Conservation (phyloP, 2,329 filamentous ascomycete genomes). For the Corynespora cassiicola region DNA sequence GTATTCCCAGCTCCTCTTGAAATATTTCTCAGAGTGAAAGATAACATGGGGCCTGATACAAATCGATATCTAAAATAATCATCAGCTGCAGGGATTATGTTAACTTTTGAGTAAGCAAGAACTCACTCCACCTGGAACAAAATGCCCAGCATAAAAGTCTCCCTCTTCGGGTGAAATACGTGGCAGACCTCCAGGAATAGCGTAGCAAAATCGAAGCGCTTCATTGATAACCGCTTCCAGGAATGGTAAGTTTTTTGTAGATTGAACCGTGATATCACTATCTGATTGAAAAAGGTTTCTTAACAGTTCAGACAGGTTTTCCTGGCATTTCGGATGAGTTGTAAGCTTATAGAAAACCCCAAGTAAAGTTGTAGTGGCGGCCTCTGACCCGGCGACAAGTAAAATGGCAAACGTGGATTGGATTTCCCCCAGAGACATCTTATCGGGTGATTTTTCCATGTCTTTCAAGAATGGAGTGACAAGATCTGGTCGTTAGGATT, state of each 20-base stretch:
- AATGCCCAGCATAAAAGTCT: conserved; percentile 7
- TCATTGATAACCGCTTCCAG: conserved; percentile 12
- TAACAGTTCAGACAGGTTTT: conserved; percentile 11
- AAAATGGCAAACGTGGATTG: conserved; percentile 13
- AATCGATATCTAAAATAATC: conserved; percentile 9
- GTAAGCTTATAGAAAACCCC: conserved; percentile 7
- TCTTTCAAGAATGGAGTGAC: conserved; percentile 12
- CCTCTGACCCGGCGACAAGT: conserved; percentile 12
- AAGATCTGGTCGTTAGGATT: conserved; percentile 11
- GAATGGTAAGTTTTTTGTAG: conserved; percentile 11
- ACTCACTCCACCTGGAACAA: conserved; percentile 11
- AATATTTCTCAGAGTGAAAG: conserved; percentile 10
- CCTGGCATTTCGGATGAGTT: conserved; percentile 1
- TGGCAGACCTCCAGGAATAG: conserved; percentile 8
- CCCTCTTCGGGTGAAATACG: conserved; percentile 8
- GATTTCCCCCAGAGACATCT: conserved; percentile 13
- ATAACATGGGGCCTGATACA: conserved; percentile 10
- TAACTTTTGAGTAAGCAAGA: background rate
- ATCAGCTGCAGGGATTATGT: background rate
- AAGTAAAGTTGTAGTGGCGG: conserved; percentile 8
- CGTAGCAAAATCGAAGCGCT: conserved; percentile 7
- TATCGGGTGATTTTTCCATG: conserved; percentile 6
- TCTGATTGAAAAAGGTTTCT: conserved; percentile 4
- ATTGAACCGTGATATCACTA: conserved; percentile 7
- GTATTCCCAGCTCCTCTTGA: conserved; percentile 6